A percentile compares a stretch with the other conserved stretches of the same genome.
Evolutionary conservation across 352 stramenopile genomes (phyloP).

Genomic region (Globisporangium polare): DNA sequence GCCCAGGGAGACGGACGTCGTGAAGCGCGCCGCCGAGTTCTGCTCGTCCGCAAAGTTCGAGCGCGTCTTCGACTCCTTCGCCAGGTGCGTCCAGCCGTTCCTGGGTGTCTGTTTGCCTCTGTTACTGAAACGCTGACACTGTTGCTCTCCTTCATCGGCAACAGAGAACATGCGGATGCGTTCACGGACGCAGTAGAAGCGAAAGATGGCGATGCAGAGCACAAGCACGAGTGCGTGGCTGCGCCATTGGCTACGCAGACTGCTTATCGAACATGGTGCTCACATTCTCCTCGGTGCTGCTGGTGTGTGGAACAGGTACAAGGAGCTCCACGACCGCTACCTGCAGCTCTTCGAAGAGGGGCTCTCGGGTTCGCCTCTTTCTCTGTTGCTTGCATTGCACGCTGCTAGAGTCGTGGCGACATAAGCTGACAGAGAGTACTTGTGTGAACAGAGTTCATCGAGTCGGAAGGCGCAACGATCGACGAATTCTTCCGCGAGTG

Average conservation of each 20-base stretch:
- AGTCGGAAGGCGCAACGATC: conserved; percentile 54
- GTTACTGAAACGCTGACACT: neutral
- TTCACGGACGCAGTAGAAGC: conserved; percentile 61
- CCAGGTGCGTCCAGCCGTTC: conserved; percentile 22
- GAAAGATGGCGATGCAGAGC: conserved; percentile 55
- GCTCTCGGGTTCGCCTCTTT: conserved; percentile 25
- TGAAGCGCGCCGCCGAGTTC: conserved; percentile 60
- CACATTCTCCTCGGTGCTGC: neutral
- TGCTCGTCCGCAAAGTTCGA: conserved; percentile 67
- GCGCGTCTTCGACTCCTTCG: conserved; percentile 67
- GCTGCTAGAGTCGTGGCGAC: neutral
- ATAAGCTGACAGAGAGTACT: neutral
- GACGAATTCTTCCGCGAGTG: conserved; percentile 74
- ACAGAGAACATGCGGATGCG: conserved; percentile 48
- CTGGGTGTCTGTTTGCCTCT: neutral
- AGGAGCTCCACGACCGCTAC: conserved; percentile 68
- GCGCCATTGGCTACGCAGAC: neutral
- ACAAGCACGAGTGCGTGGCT: conserved; percentile 65
- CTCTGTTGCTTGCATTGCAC: neutral
- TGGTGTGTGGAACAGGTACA: conserved; percentile 35
- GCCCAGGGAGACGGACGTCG: conserved; percentile 23
- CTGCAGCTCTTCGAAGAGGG: conserved; percentile 69
- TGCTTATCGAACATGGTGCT: neutral
- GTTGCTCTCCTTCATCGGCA: neutral
- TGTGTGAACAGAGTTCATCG: conserved; percentile 44